A percentile compares a stretch with the other conserved stretches of the same genome.
Conservation (phyloP, 495 filamentous ascomycete genomes). For the Neurospora sp. region DNA sequence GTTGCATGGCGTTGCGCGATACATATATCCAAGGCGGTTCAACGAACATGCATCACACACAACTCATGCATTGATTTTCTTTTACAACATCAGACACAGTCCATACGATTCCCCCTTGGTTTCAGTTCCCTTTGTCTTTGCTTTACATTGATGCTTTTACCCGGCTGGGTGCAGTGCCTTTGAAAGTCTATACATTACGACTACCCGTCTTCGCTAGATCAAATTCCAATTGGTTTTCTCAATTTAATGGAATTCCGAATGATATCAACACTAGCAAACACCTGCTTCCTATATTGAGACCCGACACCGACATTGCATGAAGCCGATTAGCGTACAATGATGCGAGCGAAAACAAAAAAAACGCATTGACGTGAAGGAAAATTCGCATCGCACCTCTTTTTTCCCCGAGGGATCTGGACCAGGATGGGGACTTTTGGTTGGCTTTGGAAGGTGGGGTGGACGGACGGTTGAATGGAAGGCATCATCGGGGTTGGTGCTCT, state of each 20-base stretch:
- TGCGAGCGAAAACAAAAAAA: background rate
- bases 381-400: background rate
- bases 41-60: background rate
- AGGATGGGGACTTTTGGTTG: background rate
- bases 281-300: background rate
- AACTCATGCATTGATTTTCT: background rate
- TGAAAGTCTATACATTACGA: background rate
- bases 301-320: background rate
- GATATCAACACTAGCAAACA: background rate
- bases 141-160: background rate
- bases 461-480: background rate
- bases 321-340: background rate
- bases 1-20: constrained; percentile 26
- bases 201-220: background rate
- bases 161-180: background rate
- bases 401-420: background rate
- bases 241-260: background rate
- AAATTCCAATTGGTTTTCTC: background rate
- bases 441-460: background rate
- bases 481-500: background rate
- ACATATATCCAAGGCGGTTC: constrained; percentile 3
- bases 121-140: background rate
- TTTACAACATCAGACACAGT: background rate
- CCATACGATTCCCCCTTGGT: background rate
- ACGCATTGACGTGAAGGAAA: background rate